phyloP scores from a whole-genome alignment of 108 stramenopile species.

The Nannochloropsis gaditana region DNA sequence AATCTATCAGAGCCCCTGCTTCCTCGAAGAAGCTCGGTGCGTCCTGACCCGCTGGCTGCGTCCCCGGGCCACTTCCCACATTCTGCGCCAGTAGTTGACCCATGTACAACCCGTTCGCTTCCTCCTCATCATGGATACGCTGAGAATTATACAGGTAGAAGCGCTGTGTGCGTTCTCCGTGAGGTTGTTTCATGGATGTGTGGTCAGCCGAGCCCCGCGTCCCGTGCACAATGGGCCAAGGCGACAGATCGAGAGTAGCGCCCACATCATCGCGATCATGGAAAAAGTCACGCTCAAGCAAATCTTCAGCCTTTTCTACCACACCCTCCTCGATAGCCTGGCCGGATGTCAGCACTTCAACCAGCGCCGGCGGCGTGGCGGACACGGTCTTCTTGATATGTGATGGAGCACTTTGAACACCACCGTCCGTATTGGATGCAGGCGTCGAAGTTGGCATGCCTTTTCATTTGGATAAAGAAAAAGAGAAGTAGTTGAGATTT shows the following conservation, averaged over 20 bases:
- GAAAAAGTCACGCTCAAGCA: background rate
- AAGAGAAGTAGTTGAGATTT: too few species aligned
- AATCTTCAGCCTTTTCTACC: too few species aligned
- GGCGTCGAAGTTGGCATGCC: too few species aligned
- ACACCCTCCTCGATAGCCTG: too few species aligned
- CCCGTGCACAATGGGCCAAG: constrained; percentile 9
- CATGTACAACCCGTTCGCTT: background rate
- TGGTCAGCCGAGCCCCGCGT: constrained; percentile 4
- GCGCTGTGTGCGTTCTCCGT: background rate
- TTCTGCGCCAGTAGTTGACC: constrained; percentile 12
- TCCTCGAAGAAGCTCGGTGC: background rate
- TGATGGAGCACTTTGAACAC: too few species aligned
- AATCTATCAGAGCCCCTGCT: constrained; percentile 14
- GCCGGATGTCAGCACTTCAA: too few species aligned
- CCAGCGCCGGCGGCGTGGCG: too few species aligned
- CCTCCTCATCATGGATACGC: constrained; percentile 1
- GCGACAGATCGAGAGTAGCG: background rate
- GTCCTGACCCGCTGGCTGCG: background rate
- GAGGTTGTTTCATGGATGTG: background rate
- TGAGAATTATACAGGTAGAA: background rate
- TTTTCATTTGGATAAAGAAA: too few species aligned
- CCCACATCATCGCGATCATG: background rate
- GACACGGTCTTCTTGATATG: too few species aligned
- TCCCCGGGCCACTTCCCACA: background rate
- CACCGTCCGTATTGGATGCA: too few species aligned